A percentile compares a stretch with the other conserved stretches of the same genome.
Conservation (phyloP, 192 early-diverging fungal genomes). For the Coemansia sp. region DNA sequence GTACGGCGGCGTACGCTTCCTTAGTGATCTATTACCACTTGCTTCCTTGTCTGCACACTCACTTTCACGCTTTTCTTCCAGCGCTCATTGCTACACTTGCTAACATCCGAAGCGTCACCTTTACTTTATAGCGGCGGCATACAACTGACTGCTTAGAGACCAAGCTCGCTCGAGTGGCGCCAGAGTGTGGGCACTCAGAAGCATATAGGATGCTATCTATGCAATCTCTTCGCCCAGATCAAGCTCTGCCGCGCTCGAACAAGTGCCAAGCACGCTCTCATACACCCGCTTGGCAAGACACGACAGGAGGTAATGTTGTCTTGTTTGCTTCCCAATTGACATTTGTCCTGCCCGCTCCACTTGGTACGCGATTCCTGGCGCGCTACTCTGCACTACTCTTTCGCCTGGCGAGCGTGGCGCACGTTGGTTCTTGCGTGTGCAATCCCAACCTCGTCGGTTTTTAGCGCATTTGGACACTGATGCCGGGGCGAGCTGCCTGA, state of each 20-base stretch:
- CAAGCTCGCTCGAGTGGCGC: not conserved
- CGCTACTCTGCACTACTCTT: no score
- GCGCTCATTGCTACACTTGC: no score
- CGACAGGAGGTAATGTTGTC: not conserved
- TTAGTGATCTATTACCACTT: not conserved
- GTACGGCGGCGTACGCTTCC: no score
- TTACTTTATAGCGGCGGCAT: not conserved
- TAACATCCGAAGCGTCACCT: no score
- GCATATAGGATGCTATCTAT: not conserved
- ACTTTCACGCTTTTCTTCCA: no score
- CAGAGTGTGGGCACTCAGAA: not conserved
- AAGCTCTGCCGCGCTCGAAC: not conserved
- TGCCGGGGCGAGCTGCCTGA: not conserved
- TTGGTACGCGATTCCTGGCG: no score
- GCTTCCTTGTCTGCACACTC: not conserved
- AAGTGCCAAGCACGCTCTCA: not conserved
- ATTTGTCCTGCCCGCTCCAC: not conserved
- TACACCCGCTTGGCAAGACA: not conserved
- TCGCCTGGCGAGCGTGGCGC: not conserved
- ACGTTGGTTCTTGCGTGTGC: not conserved
- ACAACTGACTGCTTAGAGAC: not conserved
- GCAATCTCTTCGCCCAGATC: not conserved
- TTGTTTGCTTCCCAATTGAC: not conserved
- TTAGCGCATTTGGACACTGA: not conserved
- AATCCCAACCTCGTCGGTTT: not conserved